Base-by-base conservation (phyloP, 2,329 filamentous ascomycete genomes). In the Blastomyces emzantsi region DNA sequence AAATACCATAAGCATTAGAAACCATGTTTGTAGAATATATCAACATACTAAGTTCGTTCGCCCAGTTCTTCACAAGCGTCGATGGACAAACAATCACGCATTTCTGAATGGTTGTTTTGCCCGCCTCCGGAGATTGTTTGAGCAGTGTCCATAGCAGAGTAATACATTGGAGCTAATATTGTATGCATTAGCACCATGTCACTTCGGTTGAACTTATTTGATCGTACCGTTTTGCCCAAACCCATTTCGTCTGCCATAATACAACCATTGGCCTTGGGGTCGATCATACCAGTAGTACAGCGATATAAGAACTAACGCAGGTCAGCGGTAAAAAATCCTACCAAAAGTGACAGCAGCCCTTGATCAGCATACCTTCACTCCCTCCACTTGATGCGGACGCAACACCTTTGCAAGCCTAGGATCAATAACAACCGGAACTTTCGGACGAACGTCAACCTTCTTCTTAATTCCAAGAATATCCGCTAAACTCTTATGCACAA, bases 241-340 rank as follows among this genome's bases (percentile, higher is more conserved):
- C 94, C 94, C 94, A 99, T 99, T 74, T 97, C 94, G 74, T 99
- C 94, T 62, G 94, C 94, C 94, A 99, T 99, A 74, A 99, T 99
- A 77, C 94, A 99, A 1, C 94, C 94, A 74, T 97, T 90, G 59
- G 94, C 94, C 70, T 93, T 93, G 47, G 89, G 84, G 70, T 97
- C 94, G 63, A 97, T 90, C 82, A 97, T 83, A n/a, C 94, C 94
- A 1, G 93, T 97, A 6, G 94, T 92, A 72, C 91, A 96, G 68
- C 86, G 85, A 76, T 97, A 99, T 82, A 99, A 87, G 76, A 99
- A 99, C 79, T 80, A 56, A 1, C 39, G 11, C 55, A 61, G 25
- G 64, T 73, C 58, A 73, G 65, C 60, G 61, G 67, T 55, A 65
- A 62, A 61, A 61, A 39, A 6, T 2, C n/a, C 9, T 3, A 9